A percentile compares a stretch with the other conserved stretches of the same genome.
phyloP scores from a whole-genome alignment of 495 filamentous ascomycete genomes.

The Echria macrotheca region DNA sequence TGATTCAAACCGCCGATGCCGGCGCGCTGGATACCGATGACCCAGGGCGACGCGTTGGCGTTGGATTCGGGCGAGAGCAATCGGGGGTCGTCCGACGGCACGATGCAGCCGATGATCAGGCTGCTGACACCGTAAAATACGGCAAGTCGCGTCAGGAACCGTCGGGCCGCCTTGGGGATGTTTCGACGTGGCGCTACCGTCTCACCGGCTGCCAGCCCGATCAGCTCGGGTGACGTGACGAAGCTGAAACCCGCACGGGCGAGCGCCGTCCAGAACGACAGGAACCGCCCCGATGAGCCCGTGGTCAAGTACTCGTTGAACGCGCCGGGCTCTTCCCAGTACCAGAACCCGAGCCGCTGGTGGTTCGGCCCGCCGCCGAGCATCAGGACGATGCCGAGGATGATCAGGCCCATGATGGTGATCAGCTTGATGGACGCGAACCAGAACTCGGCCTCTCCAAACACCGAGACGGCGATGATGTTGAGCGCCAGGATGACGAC shows the following conservation, averaged over 20 bases:
- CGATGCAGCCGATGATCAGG: constrained; percentile 64
- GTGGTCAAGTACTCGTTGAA: constrained; percentile 54
- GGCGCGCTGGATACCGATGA: constrained; percentile 41
- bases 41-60: constrained; percentile 61
- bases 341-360: constrained; percentile 55
- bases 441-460: constrained; percentile 61
- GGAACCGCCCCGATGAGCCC: constrained; percentile 46
- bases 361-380: constrained; percentile 58
- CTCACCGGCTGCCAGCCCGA: constrained; percentile 67
- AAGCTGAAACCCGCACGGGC: constrained; percentile 45
- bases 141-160: constrained; percentile 64
- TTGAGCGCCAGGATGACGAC: constrained; percentile 39
- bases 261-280: constrained; percentile 44
- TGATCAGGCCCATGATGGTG: constrained; percentile 62
- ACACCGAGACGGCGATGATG: constrained; percentile 46
- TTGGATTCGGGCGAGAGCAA: constrained; percentile 50
- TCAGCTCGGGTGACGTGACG: constrained; percentile 45
- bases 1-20: constrained; percentile 43
- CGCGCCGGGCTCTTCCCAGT: constrained; percentile 68
- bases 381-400: constrained; percentile 68
- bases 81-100: constrained; percentile 48
- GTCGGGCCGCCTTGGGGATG: constrained; percentile 65
- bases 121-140: constrained; percentile 68
- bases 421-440: constrained; percentile 65
- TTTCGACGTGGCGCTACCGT: constrained; percentile 71